Conservation (phyloP, 208 protist species). For the Angomonas deanei region DNA sequence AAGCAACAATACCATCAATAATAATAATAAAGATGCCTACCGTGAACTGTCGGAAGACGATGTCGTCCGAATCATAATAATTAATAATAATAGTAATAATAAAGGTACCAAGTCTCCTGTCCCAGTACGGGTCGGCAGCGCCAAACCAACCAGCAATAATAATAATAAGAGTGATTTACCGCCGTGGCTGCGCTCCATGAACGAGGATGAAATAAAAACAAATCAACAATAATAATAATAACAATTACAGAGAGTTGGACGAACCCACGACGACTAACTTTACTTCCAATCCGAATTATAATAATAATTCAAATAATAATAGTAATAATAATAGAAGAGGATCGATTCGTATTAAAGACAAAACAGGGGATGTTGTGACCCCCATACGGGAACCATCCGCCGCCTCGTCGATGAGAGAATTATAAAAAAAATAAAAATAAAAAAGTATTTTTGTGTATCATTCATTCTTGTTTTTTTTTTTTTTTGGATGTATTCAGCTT, state of each 20-base stretch:
- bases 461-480: conserved; percentile 7
- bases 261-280: neutral
- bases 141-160: no score
- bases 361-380: neutral
- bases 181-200: no score
- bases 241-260: neutral
- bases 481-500: neutral
- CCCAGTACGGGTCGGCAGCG: no score
- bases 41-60: no score
- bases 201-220: neutral
- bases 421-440: neutral
- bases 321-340: neutral
- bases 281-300: neutral
- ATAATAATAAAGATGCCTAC: conserved; percentile 9
- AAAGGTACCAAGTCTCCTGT: neutral
- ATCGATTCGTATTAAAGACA: neutral
- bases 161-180: neutral
- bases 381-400: no score
- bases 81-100: neutral
- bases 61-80: no score
- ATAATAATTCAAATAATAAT: neutral
- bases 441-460: conserved; percentile 5
- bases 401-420: no score
- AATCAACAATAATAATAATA: neutral
- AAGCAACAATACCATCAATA: neutral